Conservation (phyloP, 176 grass and related monocot genomes). For the Dactylis glomerata region DNA sequence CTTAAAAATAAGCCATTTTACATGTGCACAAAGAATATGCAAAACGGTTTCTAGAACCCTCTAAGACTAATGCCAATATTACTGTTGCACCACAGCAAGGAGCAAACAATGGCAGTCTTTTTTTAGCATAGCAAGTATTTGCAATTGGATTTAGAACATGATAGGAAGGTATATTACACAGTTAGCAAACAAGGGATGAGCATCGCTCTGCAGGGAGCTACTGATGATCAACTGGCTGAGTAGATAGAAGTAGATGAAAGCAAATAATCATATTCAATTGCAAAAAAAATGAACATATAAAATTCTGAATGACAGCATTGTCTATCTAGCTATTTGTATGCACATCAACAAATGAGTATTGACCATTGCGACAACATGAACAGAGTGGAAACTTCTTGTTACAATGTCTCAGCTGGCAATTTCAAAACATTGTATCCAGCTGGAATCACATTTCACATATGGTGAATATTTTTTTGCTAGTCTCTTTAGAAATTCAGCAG, state of each 20-base stretch:
- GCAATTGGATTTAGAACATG: not conserved
- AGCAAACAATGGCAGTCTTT: not conserved
- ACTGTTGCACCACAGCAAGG: not conserved
- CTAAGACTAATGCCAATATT: not conserved
- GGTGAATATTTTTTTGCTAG: not conserved
- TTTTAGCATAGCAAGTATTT: not conserved
- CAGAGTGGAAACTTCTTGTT: not conserved
- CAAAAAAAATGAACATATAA: not conserved
- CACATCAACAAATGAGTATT: not conserved
- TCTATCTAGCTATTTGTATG: not conserved
- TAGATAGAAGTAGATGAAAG: not conserved
- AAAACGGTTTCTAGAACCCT: not conserved
- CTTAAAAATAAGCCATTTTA: not conserved
- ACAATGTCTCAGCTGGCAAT: not conserved
- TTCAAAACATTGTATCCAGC: not conserved
- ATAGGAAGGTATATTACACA: not conserved
- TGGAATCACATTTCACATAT: constrained; percentile 21
- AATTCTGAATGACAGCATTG: not conserved
- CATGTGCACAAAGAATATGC: not conserved
- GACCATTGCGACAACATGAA: not conserved
- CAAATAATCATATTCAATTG: not conserved
- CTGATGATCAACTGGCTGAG: not conserved
- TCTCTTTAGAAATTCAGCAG: constrained; percentile 36
- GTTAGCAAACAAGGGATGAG: not conserved
- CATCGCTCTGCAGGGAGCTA: not conserved